Evolutionary conservation across 2,329 filamentous ascomycete genomes (phyloP).

Genomic region (Leptoxyphium fumago): DNA sequence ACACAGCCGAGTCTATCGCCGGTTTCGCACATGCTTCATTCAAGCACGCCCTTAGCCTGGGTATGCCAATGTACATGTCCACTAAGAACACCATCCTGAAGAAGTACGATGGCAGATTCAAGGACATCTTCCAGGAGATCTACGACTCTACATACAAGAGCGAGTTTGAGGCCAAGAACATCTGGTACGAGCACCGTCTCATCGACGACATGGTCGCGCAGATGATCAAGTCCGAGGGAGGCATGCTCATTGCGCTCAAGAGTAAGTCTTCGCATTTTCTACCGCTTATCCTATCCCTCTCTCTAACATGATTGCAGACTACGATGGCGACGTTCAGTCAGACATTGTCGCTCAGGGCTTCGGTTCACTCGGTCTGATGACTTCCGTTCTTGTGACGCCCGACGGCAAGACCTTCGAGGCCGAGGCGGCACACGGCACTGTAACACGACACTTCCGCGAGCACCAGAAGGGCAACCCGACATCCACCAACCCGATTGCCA

Average conservation of each 20-base stretch:
- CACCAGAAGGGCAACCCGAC: conserved; percentile 97
- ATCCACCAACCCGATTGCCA: conserved; percentile 95
- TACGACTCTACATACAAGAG: conserved; percentile 78
- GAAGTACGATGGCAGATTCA: conserved; percentile 96
- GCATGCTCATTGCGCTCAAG: conserved; percentile 96
- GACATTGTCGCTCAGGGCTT: conserved; percentile 98
- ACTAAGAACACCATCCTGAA: conserved; percentile 99
- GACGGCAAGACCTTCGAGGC: conserved; percentile 95
- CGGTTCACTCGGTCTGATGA: conserved; percentile 96
- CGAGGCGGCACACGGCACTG: conserved; percentile 94
- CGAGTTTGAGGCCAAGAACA: conserved; percentile 77
- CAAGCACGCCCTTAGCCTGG: conserved; percentile 82
- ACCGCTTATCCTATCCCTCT: background rate
- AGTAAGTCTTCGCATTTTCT: conserved; percentile 44
- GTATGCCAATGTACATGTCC: conserved; percentile 94
- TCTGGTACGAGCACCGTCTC: conserved; percentile 98
- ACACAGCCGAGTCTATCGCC: conserved; percentile 87
- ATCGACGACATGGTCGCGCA: conserved; percentile 99
- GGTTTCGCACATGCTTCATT: conserved; percentile 95
- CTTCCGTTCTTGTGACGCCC: conserved; percentile 89
- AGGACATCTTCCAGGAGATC: conserved; percentile 98
- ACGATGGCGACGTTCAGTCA: conserved; percentile 97
- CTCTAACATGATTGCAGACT: conserved; percentile 45
- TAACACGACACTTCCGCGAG: conserved; percentile 96
- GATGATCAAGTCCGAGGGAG: conserved; percentile 98